Evolutionary conservation across 768 basidiomycete genomes (phyloP).

Genomic region (Gelatoporia subvermispora): DNA sequence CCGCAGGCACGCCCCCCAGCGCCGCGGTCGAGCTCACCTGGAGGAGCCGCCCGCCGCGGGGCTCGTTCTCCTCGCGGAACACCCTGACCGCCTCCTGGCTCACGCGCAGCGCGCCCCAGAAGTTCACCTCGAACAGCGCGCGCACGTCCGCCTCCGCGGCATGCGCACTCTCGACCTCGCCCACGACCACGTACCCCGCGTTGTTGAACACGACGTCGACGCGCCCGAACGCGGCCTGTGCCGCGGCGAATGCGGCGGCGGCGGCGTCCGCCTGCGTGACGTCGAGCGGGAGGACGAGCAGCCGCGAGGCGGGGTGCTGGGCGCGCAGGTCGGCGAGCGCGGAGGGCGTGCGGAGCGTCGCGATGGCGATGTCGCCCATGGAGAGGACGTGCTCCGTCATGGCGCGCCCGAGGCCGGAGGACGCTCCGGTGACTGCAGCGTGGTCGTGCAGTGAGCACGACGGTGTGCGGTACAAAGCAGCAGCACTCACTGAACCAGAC

Average conservation of each 20-base stretch:
- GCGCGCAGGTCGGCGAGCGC: constrained; percentile 16
- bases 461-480: not conserved
- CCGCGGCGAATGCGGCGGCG: constrained; percentile 14
- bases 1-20: constrained; percentile 10
- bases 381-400: constrained; percentile 16
- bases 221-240: constrained; percentile 12
- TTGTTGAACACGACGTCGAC: constrained; percentile 25
- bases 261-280: constrained; percentile 13
- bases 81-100: constrained; percentile 23
- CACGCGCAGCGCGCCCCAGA: constrained; percentile 26
- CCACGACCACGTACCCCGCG: constrained; percentile 12
- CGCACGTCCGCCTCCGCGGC: constrained; percentile 23
- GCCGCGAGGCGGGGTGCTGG: constrained; percentile 7
- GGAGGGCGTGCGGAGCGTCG: constrained; percentile 22
- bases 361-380: constrained; percentile 21
- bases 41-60: constrained; percentile 30
- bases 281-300: constrained; percentile 19
- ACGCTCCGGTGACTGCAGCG: constrained; percentile 20
- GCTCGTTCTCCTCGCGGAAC: constrained; percentile 25
- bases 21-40: constrained; percentile 31
- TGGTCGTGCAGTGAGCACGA: not conserved
- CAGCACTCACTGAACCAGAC: constrained; percentile 10
- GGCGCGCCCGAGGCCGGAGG: constrained; percentile 19
- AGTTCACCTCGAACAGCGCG: constrained; percentile 27
- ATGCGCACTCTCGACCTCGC: constrained; percentile 16